Evolutionary conservation across 306 rosid species (phyloP).

Genomic region (Herpetospermum pedunculosum): DNA sequence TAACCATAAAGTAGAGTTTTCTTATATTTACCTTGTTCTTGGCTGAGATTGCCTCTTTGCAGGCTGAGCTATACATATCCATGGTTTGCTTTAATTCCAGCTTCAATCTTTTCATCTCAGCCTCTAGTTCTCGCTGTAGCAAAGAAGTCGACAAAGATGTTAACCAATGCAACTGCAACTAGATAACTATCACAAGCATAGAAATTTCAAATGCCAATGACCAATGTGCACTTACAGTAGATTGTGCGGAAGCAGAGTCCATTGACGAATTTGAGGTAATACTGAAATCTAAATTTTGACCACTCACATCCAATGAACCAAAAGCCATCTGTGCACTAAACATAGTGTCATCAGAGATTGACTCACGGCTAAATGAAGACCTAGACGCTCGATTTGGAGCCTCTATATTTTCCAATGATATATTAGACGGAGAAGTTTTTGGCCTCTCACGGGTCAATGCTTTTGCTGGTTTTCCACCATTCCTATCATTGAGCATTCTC

Average conservation of each 20-base stretch:
- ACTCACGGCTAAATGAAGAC: slow-evolving; percentile 22
- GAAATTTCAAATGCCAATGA: neutral
- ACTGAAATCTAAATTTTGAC: slow-evolving; percentile 21
- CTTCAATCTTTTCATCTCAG: slow-evolving; percentile 82
- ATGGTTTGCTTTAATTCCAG: slow-evolving; percentile 87
- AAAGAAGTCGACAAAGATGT: slow-evolving; percentile 15
- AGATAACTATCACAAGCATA: neutral
- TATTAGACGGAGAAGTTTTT: slow-evolving; percentile 25
- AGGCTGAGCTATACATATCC: slow-evolving; percentile 95
- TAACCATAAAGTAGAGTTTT: neutral
- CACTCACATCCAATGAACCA: slow-evolving; percentile 29
- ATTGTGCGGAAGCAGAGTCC: slow-evolving; percentile 15
- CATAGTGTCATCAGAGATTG: slow-evolving; percentile 31
- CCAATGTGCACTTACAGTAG: slow-evolving; percentile 38
- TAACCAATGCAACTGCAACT: neutral
- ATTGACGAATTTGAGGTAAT: slow-evolving; percentile 8
- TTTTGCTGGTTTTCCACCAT: neutral
- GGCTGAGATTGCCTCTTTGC: slow-evolving; percentile 97
- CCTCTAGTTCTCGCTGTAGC: slow-evolving; percentile 58
- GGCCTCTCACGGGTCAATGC: slow-evolving; percentile 28
- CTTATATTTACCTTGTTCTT: slow-evolving; percentile 52
- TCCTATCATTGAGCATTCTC: slow-evolving; percentile 9
- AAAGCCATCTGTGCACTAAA: slow-evolving; percentile 8
- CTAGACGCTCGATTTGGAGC: slow-evolving; percentile 16
- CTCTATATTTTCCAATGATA: slow-evolving; percentile 33